phyloP scores from a whole-genome alignment of 768 basidiomycete species.

The Mycena leptocephala region DNA sequence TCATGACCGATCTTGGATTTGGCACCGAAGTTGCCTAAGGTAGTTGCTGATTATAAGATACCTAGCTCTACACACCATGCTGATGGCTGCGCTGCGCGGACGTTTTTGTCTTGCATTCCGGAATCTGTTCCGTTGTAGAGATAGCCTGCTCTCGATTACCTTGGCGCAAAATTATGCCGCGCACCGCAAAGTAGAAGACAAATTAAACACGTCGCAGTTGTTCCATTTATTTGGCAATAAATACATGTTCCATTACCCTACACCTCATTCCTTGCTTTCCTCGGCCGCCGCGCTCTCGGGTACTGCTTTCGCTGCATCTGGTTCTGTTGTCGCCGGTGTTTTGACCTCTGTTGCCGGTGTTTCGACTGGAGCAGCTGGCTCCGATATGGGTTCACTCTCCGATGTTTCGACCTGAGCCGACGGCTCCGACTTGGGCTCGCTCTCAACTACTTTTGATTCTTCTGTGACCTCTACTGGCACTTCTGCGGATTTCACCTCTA shows the following conservation, averaged over 20 bases:
- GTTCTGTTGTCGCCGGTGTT: not conserved
- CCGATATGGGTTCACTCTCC: not conserved
- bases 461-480: not conserved
- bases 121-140: not conserved
- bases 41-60: not conserved
- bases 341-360: not conserved
- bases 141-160: not conserved
- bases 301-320: not conserved
- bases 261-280: constrained; percentile 2
- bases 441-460: not conserved
- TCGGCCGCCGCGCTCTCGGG: not conserved
- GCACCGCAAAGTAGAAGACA: not conserved
- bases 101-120: not conserved
- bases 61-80: not conserved
- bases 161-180: not conserved
- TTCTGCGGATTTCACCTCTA: constrained; percentile 22
- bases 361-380: not conserved
- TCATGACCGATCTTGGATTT: constrained; percentile 32
- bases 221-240: not conserved
- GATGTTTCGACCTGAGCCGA: not conserved
- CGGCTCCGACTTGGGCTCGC: too few species aligned
- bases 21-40: not conserved
- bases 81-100: not conserved
- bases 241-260: constrained; percentile 14
- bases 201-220: not conserved